Conservation (phyloP, 345 rosid species). For the Viola odorata region DNA sequence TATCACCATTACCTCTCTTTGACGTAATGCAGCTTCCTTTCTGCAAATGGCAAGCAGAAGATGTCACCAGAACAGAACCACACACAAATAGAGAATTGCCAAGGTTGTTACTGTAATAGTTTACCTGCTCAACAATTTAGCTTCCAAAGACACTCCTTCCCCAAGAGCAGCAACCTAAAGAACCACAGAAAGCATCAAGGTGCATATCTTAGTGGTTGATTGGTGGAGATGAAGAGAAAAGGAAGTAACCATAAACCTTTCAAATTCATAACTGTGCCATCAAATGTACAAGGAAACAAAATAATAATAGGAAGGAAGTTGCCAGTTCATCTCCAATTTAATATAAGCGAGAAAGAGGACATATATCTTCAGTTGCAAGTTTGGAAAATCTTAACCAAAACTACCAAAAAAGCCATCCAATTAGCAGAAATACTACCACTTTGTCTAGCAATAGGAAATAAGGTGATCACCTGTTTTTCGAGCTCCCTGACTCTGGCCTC, state of each 20-base stretch:
- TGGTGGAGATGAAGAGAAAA: not conserved
- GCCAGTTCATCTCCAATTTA: too few species aligned
- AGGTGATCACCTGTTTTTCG: slow-evolving; percentile 22
- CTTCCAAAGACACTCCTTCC: slow-evolving; percentile 31
- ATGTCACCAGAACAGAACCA: not conserved
- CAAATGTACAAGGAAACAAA: not conserved
- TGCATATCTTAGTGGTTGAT: not conserved
- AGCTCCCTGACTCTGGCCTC: slow-evolving; percentile 30
- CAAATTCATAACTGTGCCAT: not conserved
- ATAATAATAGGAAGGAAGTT: too few species aligned
- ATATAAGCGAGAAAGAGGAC: too few species aligned
- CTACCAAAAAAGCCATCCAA: not conserved
- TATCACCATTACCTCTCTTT: slow-evolving; percentile 26
- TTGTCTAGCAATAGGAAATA: not conserved
- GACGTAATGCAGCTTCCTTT: slow-evolving; percentile 31
- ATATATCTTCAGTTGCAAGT: not conserved
- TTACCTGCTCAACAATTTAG: slow-evolving; percentile 29
- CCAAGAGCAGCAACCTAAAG: slow-evolving; percentile 34
- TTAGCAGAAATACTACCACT: not conserved
- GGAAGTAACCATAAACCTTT: slow-evolving; percentile 1
- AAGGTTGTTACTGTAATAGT: not conserved
- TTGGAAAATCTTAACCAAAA: not conserved
- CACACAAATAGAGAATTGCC: not conserved
- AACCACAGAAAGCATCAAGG: slow-evolving; percentile 9
- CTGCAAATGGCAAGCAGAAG: slow-evolving; percentile 15